Base-by-base conservation (phyloP, 306 rosid species). In the Mimosa pudica region DNA sequence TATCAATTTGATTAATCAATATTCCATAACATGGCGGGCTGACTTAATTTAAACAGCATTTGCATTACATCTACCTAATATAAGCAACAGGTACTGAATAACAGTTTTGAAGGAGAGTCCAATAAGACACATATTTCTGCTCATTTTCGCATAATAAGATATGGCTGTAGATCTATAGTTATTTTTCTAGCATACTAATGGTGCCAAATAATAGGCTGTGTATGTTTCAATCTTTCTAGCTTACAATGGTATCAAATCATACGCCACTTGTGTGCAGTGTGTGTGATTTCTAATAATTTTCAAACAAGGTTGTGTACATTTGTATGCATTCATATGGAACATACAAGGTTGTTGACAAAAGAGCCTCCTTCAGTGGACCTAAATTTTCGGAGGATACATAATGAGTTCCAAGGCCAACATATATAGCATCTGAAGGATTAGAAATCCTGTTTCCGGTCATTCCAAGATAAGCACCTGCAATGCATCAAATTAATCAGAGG, bases 401-500 rank as follows among this genome's bases (percentile, higher is more conserved):
- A 87, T 95, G 97, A 67, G 99, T 87, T 82, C 99, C 99, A 38
- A 95, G 90, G 18, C 99, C 97, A 71, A 84, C 92, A 77, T 83
- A 95, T 76, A 95, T 86, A 32, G 99, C 96, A 89, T 95, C 99
- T 4, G 96, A 71, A 73, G 99, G 96, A 47, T 94, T 88, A 17
- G 92, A 86, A 73, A 93, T 86, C 84, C 98, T 90, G 84, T 91
- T 95, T 68, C 99, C 98, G 74, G 99, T 95, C 88, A 95, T 71
- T 80, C 99, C 99, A 82, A 95, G 94, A 84, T 93, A 95, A 52
- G 94, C 96, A 77, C 99, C 99, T 95, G 79, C 80, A 78, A 73
- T 81, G 57, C 57, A 51, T 63, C 82, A 20, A 60, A 46, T 51
- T 42, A 70, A 79, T 35, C 4, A 13, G 9, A 61, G 73, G 74